A percentile compares a stretch with the other conserved stretches of the same genome.
phyloP scores from a whole-genome alignment of 2,329 filamentous ascomycete genomes.

The Paracamarosporium sp. region DNA sequence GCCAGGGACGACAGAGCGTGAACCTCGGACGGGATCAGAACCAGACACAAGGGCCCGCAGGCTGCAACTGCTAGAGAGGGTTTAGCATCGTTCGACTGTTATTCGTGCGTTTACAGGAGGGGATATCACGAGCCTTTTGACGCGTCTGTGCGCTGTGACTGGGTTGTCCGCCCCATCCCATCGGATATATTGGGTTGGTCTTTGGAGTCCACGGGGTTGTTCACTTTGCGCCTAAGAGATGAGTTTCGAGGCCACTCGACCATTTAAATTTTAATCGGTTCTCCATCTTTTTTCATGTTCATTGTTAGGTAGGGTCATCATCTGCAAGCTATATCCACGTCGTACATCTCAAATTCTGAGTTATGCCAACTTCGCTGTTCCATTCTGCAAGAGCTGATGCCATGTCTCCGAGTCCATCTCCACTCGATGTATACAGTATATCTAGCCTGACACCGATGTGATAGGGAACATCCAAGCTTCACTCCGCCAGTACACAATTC shows the following conservation, averaged over 20 bases:
- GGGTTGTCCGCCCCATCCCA: constrained; percentile 14
- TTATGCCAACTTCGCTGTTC: not conserved
- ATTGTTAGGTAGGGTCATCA: constrained; percentile 9
- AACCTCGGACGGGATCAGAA: constrained; percentile 70
- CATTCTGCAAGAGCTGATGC: not conserved
- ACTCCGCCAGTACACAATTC: constrained; percentile 7
- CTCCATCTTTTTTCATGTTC: constrained; percentile 10
- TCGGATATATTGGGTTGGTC: constrained; percentile 27
- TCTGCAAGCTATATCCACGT: constrained; percentile 10
- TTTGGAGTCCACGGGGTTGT: constrained; percentile 35
- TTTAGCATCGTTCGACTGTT: constrained; percentile 16
- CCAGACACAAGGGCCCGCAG: constrained; percentile 62
- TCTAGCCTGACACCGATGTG: constrained; percentile 1
- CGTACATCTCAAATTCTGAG: not conserved
- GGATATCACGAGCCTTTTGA: not conserved
- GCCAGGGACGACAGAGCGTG: constrained; percentile 66
- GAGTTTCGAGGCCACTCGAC: constrained; percentile 39
- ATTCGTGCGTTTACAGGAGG: not conserved
- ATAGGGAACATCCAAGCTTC: constrained; percentile 14
- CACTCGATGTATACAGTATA: not conserved
- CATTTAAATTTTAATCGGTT: constrained; percentile 39
- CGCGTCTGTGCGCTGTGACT: constrained; percentile 9
- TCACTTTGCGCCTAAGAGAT: constrained; percentile 28
- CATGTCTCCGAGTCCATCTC: not conserved
- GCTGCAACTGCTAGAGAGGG: constrained; percentile 67